Conservation (phyloP, 2,329 filamentous ascomycete genomes). For the Botrytis hyacinthi region DNA sequence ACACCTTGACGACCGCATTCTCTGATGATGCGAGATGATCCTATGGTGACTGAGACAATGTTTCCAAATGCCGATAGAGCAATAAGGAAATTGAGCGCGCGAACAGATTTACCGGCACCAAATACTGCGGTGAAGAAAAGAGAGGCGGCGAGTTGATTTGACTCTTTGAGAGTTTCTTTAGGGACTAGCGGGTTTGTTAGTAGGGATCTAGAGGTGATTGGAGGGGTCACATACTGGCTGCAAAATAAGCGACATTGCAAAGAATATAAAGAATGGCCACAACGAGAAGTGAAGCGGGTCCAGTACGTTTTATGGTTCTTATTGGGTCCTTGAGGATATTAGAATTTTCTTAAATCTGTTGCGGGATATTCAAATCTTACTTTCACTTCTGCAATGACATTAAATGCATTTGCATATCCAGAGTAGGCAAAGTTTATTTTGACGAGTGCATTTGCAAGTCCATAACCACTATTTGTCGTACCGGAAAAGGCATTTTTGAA, state of each 20-base stretch:
- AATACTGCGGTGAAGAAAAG: slow-evolving; percentile 53
- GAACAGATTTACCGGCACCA: slow-evolving; percentile 45
- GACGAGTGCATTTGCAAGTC: slow-evolving; percentile 57
- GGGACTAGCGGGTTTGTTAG: slow-evolving; percentile 41
- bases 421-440: slow-evolving; percentile 59
- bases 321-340: slow-evolving; percentile 50
- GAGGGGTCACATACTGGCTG: slow-evolving; percentile 43
- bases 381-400: slow-evolving; percentile 60
- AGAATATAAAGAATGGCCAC: slow-evolving; percentile 57
- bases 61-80: slow-evolving; percentile 49
- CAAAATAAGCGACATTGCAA: slow-evolving; percentile 60
- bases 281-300: slow-evolving; percentile 48
- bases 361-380: slow-evolving; percentile 32
- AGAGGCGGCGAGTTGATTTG: slow-evolving; percentile 45
- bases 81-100: slow-evolving; percentile 47
- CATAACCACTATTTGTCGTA: slow-evolving; percentile 45
- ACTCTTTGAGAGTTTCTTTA: slow-evolving; percentile 52
- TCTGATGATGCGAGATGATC: slow-evolving; percentile 54
- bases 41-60: slow-evolving; percentile 50
- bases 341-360: neutral
- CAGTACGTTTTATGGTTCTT: slow-evolving; percentile 51
- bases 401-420: slow-evolving; percentile 60
- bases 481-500: slow-evolving; percentile 56
- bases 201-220: neutral
- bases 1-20: slow-evolving; percentile 48